Base-by-base conservation (phyloP, 2,329 filamentous ascomycete species). In the Xylaria sp. region DNA sequence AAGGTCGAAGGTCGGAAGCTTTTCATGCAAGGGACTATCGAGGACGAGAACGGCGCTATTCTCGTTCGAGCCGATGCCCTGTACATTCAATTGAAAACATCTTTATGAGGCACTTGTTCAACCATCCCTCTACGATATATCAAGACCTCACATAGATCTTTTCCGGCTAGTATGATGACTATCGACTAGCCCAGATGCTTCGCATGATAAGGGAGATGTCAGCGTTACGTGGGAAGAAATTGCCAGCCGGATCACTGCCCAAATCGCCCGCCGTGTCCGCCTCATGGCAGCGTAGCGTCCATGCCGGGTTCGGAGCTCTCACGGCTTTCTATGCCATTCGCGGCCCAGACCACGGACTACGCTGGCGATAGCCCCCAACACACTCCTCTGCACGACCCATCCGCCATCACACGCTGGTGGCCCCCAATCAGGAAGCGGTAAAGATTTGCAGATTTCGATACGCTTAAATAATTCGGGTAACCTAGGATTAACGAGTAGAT, bases 1-100 rank as follows among this genome's bases (percentile, higher is more conserved):
- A 84, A 80, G 74, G 75, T 78, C 11, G 85, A 88, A 51, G 85
- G 86, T 3, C 82, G 86, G 71, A 90, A 90, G 79, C 78, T 83
- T 19, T 88, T 79, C 71, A 50, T 53, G 9, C 39, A 66, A 32
- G 69, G 62, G 12, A 64, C 51, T 12, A 50, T 70, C 14, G 84
- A 85, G 74, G 82, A 86, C 67, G 83, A 82, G 1, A 72, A 82
- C 2, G 84, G 85, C 1, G 78, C 73, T 2, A 78, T 86, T 45
- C 80, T 86, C 74, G 84, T 88, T 4, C 81, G 74, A 21, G 86
- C 80, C 0, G 86, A 90, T 34, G 83, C 80, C n/a, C 73, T 90
- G 72, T 90, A 69, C 42, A 17, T 79, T 3, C 34, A 34, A n/a
- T 19, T 66, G 12, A 70, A 56, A 27, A 68, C 62, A 36, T n/a